Base-by-base conservation (phyloP, 345 rosid species). In the Garcia nutans region DNA sequence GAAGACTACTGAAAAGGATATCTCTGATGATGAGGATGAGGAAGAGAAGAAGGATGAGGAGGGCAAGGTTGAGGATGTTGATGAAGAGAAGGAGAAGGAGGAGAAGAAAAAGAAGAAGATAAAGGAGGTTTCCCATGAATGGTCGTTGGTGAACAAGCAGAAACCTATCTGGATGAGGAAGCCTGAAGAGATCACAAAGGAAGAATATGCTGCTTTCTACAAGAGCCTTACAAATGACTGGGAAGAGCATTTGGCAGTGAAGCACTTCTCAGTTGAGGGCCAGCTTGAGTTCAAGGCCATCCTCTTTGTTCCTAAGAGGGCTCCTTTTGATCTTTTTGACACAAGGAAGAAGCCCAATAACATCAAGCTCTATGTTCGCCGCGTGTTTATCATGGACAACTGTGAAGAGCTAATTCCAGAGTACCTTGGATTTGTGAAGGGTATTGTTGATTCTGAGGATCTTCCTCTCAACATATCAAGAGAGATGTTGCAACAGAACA, bases 111-210 rank as follows among this genome's bases (percentile, higher is more conserved):
- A 90, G 89, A 92, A 92, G 86, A 92, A 87, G 90, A 92, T 92
- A 68, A 92, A 92, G 90, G 97, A 92, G 76, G 93, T 92, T 20
- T 92, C 95, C n/a, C 88, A 90, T 26, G 97, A 92, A 41, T 92
- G 95, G 97, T 85, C 88, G 23, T 79, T 93, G 83, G 87, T 91
- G 45, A 93, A 93, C 90, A 93, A 93, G 85, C 98, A 93, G 86
- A 93, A 93, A 24, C 98, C 98, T 0, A 90, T 93, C 47, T 93
- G 97, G 98, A 90, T 93, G 98, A 91, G 97, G 89, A 93, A 93
- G 76, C 90, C 98, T 0, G 98, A 93, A 84, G 98, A 93, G 76
- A 93, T 93, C 75, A 81, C 72, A 4, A 93, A 93, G 89, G 98
- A 93, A 70, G 98, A 93, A 31, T 93, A 93, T 75, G 84, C 97